A percentile compares a stretch with the other conserved stretches of the same genome.
Conservation (phyloP, 139 green algal species). For the Chlorella sp. region DNA sequence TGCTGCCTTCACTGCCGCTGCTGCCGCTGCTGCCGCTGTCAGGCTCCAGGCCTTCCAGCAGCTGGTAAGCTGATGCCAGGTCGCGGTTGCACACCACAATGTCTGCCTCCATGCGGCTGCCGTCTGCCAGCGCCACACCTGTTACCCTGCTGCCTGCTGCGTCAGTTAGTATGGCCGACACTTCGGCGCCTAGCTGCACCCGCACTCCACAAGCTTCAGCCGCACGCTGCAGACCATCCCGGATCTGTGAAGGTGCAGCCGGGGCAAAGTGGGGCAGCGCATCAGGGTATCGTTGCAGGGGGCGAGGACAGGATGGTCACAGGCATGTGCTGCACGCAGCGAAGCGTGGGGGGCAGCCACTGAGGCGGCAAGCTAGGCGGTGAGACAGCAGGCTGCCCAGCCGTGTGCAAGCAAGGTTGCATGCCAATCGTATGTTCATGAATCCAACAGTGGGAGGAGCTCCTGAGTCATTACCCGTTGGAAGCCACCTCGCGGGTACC, state of each 20-base stretch:
- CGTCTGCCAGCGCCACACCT: slow-evolving; percentile 68
- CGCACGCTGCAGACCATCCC: slow-evolving; percentile 50
- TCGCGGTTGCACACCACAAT: slow-evolving; percentile 80
- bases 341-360: no score
- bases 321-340: no score
- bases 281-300: no score
- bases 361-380: neutral
- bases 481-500: slow-evolving; percentile 86
- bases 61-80: slow-evolving; percentile 65
- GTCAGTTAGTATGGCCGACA: slow-evolving; percentile 44
- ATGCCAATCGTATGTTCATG: no score
- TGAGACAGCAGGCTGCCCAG: neutral
- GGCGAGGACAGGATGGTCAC: no score
- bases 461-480: no score
- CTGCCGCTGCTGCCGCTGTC: slow-evolving; percentile 5
- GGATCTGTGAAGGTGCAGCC: no score
- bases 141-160: slow-evolving; percentile 34
- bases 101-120: slow-evolving; percentile 61
- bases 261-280: no score
- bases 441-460: no score
- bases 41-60: slow-evolving; percentile 42
- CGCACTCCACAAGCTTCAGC: slow-evolving; percentile 56
- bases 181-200: slow-evolving; percentile 49
- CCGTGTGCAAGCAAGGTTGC: neutral
- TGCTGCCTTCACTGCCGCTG: neutral